phyloP scores from a whole-genome alignment of 2,329 filamentous ascomycete genomes.

The Elsinoe perseae region DNA sequence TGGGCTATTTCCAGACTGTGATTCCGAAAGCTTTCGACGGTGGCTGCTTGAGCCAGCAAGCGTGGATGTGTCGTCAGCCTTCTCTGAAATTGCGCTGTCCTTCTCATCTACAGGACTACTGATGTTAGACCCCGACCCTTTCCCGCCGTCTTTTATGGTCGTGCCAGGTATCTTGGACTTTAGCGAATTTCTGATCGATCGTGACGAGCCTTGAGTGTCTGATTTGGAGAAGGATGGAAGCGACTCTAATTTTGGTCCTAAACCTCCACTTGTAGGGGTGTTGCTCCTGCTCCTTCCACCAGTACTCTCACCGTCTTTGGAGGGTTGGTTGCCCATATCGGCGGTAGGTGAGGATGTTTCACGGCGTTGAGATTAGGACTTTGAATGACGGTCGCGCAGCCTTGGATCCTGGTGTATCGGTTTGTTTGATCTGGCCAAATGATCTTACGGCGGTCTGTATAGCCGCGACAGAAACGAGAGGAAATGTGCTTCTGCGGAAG shows the following conservation, averaged over 20 bases:
- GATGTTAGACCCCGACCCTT: constrained; percentile 60
- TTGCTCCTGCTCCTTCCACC: constrained; percentile 26
- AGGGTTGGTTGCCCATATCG: constrained; percentile 68
- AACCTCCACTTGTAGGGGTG: constrained; percentile 39
- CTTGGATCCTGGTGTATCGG: not conserved
- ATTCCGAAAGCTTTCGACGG: constrained; percentile 26
- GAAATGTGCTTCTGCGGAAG: constrained; percentile 37
- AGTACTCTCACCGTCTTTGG: constrained; percentile 45
- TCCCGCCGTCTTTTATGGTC: constrained; percentile 62
- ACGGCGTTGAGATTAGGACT: not conserved
- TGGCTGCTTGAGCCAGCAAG: constrained; percentile 56
- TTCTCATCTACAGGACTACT: constrained; percentile 37
- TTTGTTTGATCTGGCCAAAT: not conserved
- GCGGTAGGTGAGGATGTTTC: not conserved
- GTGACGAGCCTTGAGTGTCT: constrained; percentile 85
- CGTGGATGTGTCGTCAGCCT: constrained; percentile 66
- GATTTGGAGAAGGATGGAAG: constrained; percentile 89
- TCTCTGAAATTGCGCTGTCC: constrained; percentile 51
- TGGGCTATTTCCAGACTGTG: constrained; percentile 33
- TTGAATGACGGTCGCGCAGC: not conserved
- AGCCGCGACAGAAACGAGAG: constrained; percentile 39
- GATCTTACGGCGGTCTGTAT: constrained; percentile 39
- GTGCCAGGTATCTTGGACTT: constrained; percentile 80
- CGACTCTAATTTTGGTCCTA: constrained; percentile 61
- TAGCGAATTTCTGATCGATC: constrained; percentile 72